Conservation (phyloP, 129 eudicot species). For the Flaveria ramosissima region DNA sequence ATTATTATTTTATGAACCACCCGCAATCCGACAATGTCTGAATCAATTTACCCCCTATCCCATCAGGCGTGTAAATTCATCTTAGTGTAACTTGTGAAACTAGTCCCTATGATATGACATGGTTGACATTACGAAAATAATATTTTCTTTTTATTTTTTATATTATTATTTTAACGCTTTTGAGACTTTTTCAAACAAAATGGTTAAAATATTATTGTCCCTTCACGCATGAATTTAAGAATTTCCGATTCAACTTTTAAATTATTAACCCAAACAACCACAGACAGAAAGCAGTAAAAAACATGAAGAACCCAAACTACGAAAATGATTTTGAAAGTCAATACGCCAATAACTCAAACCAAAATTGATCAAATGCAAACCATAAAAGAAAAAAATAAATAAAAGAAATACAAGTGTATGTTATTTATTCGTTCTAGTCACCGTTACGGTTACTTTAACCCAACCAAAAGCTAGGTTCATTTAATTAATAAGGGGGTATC, state of each 20-base stretch:
- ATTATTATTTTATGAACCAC: not conserved
- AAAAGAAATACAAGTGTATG: no score
- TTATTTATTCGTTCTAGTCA: no score
- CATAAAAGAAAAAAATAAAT: no score
- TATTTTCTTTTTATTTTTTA: not conserved
- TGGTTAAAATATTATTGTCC: not conserved
- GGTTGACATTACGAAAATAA: not conserved
- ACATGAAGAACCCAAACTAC: no score
- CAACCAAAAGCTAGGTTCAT: no score
- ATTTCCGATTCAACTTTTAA: not conserved
- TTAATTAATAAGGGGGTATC: no score
- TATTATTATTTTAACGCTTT: not conserved
- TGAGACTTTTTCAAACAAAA: not conserved
- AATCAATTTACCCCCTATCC: constrained; percentile 10
- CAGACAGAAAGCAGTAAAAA: no score
- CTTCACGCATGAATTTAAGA: not conserved
- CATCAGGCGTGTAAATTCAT: constrained; percentile 17
- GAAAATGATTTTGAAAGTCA: no score
- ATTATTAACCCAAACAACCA: no score
- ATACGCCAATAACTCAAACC: no score
- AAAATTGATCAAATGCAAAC: no score
- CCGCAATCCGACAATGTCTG: constrained; percentile 30
- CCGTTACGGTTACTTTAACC: no score
- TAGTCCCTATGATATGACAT: constrained; percentile 14
- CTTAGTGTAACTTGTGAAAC: constrained; percentile 8